Base-by-base conservation (phyloP, 768 basidiomycete genomes). In the Rossbeevera mucosa region DNA sequence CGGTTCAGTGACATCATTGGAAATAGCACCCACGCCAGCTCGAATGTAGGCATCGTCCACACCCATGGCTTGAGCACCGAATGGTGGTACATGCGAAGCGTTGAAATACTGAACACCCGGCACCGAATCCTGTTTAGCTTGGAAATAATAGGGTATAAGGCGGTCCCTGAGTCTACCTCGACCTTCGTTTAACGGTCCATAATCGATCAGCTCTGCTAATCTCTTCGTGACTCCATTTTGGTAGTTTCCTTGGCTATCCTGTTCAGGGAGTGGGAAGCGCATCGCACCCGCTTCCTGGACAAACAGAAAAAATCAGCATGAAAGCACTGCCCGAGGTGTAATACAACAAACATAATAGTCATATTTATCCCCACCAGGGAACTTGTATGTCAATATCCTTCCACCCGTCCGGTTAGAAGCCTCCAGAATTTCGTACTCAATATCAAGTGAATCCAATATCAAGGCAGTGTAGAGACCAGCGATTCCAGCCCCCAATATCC, bases 351-450 rank as follows among this genome's bases (percentile, higher is more conserved):
- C 71, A 47, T 63, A 74, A 57, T 76, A 74, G 47, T 75, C 66
- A 28, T 71, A 70, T 26, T 57, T 46, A 1, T 55, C 62, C 9
- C 50, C 60, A 25, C 63, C 51, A 1, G 56, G 52, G 61, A 79
- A 80, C 9, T 64, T 61, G 52, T 79, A 60, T 0, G 78, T 80
- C 54, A 56, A 74, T 30, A 77, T 62, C 7, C 77, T 70, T 14
- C 79, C 79, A 1, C 79, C 78, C 20, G 64, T 55, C 14, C 71
- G 73, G 9, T 64, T 57, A 0, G 64, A 64, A 2, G 71, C 75
- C 61, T 79, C 79, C 7, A 79, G 51, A 50, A 80, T 75, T 42
- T 76, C 70, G 57, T 75, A 80, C 3, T 63, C 58, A 58, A 78
- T 72, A 9, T 64, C 71, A 8, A 77, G 31, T 16, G 31, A 33